phyloP scores from a whole-genome alignment of 1,284 basidiomycete species.

The Ganoderma resinaceum region DNA sequence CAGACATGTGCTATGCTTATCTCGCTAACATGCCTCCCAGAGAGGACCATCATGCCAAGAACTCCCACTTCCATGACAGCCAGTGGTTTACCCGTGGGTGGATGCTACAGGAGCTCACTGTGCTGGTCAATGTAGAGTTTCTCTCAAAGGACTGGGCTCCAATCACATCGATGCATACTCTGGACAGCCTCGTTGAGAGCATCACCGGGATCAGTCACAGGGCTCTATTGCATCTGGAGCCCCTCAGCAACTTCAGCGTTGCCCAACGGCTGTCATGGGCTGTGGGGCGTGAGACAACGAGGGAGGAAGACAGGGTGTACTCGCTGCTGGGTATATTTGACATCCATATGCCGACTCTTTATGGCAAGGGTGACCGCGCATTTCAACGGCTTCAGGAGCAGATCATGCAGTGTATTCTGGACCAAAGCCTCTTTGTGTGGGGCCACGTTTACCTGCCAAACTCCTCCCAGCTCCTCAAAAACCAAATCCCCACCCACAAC shows the following conservation, averaged over 20 bases:
- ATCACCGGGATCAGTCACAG: background rate
- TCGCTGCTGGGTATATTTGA: background rate
- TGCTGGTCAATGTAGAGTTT: background rate
- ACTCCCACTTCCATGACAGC: background rate
- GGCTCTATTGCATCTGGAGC: background rate
- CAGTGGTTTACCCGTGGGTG: background rate
- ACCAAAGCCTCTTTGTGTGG: slow-evolving; percentile 1
- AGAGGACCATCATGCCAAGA: background rate
- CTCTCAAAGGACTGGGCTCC: background rate
- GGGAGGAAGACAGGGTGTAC: background rate
- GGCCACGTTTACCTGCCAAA: background rate
- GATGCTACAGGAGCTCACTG: background rate
- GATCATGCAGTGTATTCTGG: background rate
- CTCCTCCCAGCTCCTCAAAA: background rate
- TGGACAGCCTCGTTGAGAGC: background rate
- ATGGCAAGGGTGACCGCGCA: background rate
- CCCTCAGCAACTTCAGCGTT: background rate
- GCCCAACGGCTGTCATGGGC: background rate
- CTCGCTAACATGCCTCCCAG: background rate
- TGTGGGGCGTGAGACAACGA: background rate
- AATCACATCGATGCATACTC: background rate
- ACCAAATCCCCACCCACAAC: background rate
- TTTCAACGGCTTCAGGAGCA: background rate
- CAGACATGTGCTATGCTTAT: background rate
- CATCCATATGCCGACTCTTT: background rate